Evolutionary conservation across 2,329 filamentous ascomycete genomes (phyloP).

Genomic region (Tolypocladium sp.): DNA sequence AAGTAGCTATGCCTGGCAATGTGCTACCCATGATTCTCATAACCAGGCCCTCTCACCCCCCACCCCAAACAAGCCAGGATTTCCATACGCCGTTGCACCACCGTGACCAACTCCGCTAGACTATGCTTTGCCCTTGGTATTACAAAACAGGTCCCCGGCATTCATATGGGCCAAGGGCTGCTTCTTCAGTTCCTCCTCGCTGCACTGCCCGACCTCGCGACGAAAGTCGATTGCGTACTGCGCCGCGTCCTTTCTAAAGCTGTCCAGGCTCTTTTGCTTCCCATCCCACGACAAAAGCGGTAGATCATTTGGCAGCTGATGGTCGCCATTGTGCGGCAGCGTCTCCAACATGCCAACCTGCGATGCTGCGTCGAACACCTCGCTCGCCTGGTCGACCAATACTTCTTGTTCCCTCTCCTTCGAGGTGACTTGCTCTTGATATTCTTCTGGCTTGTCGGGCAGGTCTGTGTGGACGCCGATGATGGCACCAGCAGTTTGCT

Average conservation of each 20-base stretch:
- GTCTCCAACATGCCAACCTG: constrained; percentile 37
- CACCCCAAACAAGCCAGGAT: background rate
- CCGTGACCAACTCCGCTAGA: background rate
- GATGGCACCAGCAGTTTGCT: constrained; percentile 42
- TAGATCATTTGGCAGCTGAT: constrained; percentile 36
- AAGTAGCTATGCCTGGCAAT: background rate
- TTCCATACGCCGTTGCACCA: background rate
- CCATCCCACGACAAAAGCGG: constrained; percentile 61
- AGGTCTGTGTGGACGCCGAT: constrained; percentile 73
- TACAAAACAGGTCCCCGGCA: constrained; percentile 59
- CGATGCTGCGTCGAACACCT: constrained; percentile 33
- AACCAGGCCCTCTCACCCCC: background rate
- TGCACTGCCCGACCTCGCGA: constrained; percentile 58
- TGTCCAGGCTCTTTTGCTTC: constrained; percentile 25
- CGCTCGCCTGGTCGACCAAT: constrained; percentile 19
- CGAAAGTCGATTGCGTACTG: constrained; percentile 53
- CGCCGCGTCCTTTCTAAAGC: constrained; percentile 32
- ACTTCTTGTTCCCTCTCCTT: constrained; percentile 9
- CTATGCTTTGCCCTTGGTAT: constrained; percentile 15
- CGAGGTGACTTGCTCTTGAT: constrained; percentile 17
- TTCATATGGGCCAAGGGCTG: constrained; percentile 19
- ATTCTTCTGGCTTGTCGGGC: constrained; percentile 63
- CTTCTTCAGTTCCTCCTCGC: constrained; percentile 17
- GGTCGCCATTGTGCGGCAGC: constrained; percentile 30
- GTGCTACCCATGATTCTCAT: background rate